phyloP scores from a whole-genome alignment of 2,329 filamentous ascomycete species.

The Claviceps arundinis region DNA sequence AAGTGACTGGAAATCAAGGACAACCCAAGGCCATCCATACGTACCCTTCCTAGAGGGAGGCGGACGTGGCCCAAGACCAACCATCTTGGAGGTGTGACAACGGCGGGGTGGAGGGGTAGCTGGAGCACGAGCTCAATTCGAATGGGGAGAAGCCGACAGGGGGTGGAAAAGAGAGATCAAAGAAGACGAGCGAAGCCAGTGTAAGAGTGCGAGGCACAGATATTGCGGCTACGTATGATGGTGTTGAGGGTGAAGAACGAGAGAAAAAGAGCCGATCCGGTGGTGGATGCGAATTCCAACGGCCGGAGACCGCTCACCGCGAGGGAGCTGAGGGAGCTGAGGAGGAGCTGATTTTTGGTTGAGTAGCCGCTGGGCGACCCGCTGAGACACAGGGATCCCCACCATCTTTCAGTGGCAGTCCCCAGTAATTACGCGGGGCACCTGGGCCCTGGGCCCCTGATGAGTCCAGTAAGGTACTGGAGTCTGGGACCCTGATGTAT shows the following conservation, averaged over 20 bases:
- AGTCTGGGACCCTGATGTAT: no score
- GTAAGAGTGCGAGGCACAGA: background rate
- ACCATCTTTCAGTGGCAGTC: background rate
- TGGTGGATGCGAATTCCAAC: background rate
- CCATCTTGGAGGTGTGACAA: conserved; percentile 27
- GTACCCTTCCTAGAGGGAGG: conserved; percentile 52
- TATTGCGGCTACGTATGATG: background rate
- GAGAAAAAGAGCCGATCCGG: background rate
- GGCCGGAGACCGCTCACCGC: background rate
- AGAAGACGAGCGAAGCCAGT: background rate
- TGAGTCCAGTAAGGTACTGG: no score
- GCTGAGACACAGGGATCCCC: background rate
- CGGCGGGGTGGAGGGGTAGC: conserved; percentile 25
- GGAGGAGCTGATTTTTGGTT: background rate
- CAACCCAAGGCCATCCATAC: conserved; percentile 19
- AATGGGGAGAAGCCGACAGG: background rate
- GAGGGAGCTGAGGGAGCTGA: background rate
- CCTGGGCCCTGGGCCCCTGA: no score
- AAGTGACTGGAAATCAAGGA: background rate
- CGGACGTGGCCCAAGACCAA: conserved; percentile 36
- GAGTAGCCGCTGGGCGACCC: background rate
- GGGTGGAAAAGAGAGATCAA: background rate
- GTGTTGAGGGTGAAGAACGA: background rate
- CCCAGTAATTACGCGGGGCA: no score
- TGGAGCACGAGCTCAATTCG: conserved; percentile 5